Base-by-base conservation (phyloP, 257 asterid genomes). In the Fraxinus pennsylvanica region DNA sequence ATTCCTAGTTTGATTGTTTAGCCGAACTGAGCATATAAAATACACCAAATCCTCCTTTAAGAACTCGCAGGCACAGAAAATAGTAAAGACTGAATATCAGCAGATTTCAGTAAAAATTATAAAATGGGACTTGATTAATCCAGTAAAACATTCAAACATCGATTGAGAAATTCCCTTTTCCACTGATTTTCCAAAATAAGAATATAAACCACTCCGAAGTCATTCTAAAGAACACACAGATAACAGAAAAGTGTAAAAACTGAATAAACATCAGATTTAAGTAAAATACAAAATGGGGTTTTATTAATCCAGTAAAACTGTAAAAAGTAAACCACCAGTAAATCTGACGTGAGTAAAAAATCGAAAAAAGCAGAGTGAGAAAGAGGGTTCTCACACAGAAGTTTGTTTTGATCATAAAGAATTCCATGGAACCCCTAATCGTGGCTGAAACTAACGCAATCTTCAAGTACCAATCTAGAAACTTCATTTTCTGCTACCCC, bases 381-480 rank as follows among this genome's bases (percentile, higher is more conserved):
- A 85, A 90, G 91, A 87, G 80, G 72, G 82, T 65, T 86, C 88
- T 85, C 97, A 85, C 88, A 92, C 99, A 95, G 89, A 95, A 91
- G 76, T 96, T 96, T 79, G 97, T 92, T 82, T 95, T 93, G 87
- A 95, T 92, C 97, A 95, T 95, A 93, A 95, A 95, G 7, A 90
- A 43, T 79, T 95, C 99, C 97, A 95, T 91, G 47, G 96, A 91
- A 74, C 94, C 98, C 73, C 99, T 98, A 76, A 95, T 77, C 82
- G 85, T 76, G 8, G 96, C 96, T 15, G 93, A 86, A 33, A 86
- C 87, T 72, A 86, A 72, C 3, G 90, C 86, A 47, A 95, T 93
- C 90, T 92, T 95, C 93, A 87, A 43, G 86, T 95, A 95, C 99
- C 99, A 95, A 84, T 82, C 90, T 90, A 79, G 43, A 82, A 87